Conservation (phyloP, 73 alveolate species). For the Paramecium sonneborni region DNA sequence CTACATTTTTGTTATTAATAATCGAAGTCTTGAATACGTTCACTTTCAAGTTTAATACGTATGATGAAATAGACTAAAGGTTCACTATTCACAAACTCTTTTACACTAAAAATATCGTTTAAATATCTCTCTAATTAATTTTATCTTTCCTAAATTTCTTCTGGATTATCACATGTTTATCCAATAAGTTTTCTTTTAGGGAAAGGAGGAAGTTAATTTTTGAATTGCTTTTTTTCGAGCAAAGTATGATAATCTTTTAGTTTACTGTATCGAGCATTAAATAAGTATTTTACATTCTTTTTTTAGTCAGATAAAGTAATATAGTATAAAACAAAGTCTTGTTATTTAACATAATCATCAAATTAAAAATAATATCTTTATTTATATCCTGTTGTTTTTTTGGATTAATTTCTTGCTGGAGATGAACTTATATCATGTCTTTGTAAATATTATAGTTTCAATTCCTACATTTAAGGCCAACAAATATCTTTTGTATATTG, state of each 20-base stretch:
- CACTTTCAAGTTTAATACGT: background rate
- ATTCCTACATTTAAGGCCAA: slow-evolving; percentile 21
- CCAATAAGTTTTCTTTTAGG: slow-evolving; percentile 51
- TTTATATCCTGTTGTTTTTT: too few species aligned
- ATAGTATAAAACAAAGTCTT: background rate
- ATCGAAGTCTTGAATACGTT: background rate
- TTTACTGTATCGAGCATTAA: background rate
- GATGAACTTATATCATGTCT: too few species aligned
- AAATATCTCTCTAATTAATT: background rate
- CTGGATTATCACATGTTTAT: slow-evolving; percentile 1
- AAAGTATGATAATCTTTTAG: background rate
- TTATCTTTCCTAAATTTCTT: background rate
- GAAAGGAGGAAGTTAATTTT: slow-evolving; percentile 3
- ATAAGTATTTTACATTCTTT: background rate
- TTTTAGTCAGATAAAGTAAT: background rate
- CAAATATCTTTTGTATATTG: slow-evolving; percentile 22
- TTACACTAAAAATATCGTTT: background rate
- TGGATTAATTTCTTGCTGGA: too few species aligned
- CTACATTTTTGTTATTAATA: background rate
- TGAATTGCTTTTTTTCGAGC: background rate
- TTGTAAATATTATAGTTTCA: background rate
- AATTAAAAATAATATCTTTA: background rate
- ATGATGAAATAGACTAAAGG: background rate
- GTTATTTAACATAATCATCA: background rate
- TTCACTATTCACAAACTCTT: background rate